These are phyloP conservation scores for Caloboletus firmus DNA, from an alignment of 1,284 basidiomycete genomes.

Conservation along the genomic window DNA sequence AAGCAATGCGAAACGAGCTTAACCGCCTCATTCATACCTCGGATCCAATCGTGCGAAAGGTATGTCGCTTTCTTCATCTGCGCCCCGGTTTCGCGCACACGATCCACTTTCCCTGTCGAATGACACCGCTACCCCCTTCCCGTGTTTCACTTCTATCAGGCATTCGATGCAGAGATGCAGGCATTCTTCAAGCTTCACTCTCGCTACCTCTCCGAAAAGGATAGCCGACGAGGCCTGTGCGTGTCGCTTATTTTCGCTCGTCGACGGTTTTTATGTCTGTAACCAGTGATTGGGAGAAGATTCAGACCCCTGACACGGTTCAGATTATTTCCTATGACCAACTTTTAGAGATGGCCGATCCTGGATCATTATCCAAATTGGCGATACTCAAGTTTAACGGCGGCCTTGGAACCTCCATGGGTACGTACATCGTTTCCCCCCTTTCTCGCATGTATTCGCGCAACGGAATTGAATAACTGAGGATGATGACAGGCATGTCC, in stretches of 20 bases:
- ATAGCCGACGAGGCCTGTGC: slow-evolving; percentile 88
- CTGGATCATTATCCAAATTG: slow-evolving; percentile 82
- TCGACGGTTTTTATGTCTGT: slow-evolving; percentile 11
- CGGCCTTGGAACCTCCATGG: slow-evolving; percentile 95
- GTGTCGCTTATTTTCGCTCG: slow-evolving; percentile 35
- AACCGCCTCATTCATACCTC: slow-evolving; percentile 85
- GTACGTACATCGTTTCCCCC: slow-evolving; percentile 38
- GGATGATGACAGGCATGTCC: slow-evolving; percentile 63
- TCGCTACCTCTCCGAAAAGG: slow-evolving; percentile 90
- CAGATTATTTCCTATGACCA: slow-evolving; percentile 87
- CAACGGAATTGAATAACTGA: slow-evolving; percentile 6
- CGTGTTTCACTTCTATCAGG: slow-evolving; percentile 37
- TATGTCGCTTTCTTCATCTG: slow-evolving; percentile 34
- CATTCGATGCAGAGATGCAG: slow-evolving; percentile 96
- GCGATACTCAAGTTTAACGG: slow-evolving; percentile 99
- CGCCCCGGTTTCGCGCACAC: slow-evolving; percentile 4
- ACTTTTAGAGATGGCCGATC: slow-evolving; percentile 62
- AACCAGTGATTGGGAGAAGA: slow-evolving; percentile 89
- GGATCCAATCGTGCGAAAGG: slow-evolving; percentile 81
- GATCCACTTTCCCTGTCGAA: slow-evolving; percentile 33
- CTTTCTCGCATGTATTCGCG: background rate
- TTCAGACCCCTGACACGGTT: slow-evolving; percentile 87
- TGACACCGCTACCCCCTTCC: slow-evolving; percentile 2
- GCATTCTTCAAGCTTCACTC: slow-evolving; percentile 98
- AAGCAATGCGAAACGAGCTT: slow-evolving; percentile 96